Evolutionary conservation across 768 basidiomycete species (phyloP).

Genomic region (Russula virescens): DNA sequence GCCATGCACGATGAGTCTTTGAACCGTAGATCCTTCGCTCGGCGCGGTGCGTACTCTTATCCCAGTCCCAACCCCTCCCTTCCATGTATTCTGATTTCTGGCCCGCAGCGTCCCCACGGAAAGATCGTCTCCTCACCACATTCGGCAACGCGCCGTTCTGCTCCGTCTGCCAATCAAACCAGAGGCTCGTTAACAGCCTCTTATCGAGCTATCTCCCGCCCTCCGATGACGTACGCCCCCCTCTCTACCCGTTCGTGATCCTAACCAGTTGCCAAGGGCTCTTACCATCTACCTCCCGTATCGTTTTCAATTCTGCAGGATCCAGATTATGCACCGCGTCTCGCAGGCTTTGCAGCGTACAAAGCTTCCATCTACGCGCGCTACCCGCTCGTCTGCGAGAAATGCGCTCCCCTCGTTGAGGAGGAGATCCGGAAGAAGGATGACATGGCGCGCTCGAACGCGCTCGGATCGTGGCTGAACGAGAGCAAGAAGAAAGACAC

Average conservation of each 20-base stretch:
- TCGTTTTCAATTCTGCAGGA: conserved; percentile 42
- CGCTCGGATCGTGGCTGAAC: conserved; percentile 65
- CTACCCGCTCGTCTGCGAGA: conserved; percentile 81
- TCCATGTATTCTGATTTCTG: background rate
- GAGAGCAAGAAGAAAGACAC: conserved; percentile 60
- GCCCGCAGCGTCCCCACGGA: conserved; percentile 56
- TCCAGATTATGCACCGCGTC: conserved; percentile 60
- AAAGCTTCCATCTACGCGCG: conserved; percentile 67
- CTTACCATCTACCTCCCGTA: background rate
- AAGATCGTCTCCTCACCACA: conserved; percentile 58
- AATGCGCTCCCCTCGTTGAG: conserved; percentile 74
- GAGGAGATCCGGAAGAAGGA: conserved; percentile 75
- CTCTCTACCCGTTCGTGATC: background rate
- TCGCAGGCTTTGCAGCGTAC: conserved; percentile 65
- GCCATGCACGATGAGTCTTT: conserved; percentile 80
- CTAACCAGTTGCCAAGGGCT: conserved; percentile 4
- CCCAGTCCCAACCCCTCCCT: background rate
- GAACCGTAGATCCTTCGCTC: conserved; percentile 64
- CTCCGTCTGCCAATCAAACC: conserved; percentile 87
- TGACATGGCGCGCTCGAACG: conserved; percentile 73
- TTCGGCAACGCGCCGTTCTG: conserved; percentile 69
- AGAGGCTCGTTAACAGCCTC: conserved; percentile 79
- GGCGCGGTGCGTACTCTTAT: conserved; percentile 48
- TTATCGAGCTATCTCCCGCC: conserved; percentile 85
- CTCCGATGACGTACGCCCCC: conserved; percentile 50